Conservation (phyloP, 441 rosid genomes). For the Macaranga tanarius region DNA sequence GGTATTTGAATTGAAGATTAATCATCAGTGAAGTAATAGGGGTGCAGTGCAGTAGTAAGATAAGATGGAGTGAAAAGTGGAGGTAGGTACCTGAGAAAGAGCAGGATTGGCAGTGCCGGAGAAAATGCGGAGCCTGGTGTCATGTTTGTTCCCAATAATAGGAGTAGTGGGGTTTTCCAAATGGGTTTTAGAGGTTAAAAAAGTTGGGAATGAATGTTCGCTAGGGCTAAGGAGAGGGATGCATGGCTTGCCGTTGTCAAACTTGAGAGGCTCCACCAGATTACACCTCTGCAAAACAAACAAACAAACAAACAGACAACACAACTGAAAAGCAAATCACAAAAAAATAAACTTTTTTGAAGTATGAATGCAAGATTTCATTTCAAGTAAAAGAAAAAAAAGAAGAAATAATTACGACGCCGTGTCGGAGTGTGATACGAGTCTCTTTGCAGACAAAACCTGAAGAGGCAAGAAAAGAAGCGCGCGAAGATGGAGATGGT, state of each 20-base stretch:
- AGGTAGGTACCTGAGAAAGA: slow-evolving; percentile 61
- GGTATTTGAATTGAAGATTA: too few species aligned
- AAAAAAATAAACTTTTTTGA: too few species aligned
- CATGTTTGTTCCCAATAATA: slow-evolving; percentile 31
- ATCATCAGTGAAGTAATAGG: too few species aligned
- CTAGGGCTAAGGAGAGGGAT: slow-evolving; percentile 33
- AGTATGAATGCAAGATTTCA: too few species aligned
- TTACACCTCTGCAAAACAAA: slow-evolving; percentile 50
- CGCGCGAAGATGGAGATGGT: slow-evolving; percentile 22
- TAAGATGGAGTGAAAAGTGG: background rate
- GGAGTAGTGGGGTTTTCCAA: slow-evolving; percentile 28
- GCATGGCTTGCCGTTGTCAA: slow-evolving; percentile 53
- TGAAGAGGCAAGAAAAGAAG: slow-evolving; percentile 28
- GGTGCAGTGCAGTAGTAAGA: too few species aligned
- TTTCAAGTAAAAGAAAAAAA: background rate
- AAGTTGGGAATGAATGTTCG: slow-evolving; percentile 33
- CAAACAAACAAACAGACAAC: too few species aligned
- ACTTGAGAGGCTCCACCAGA: slow-evolving; percentile 63
- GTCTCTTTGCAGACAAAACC: slow-evolving; percentile 23
- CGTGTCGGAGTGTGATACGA: slow-evolving; percentile 23
- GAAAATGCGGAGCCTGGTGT: slow-evolving; percentile 70
- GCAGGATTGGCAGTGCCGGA: slow-evolving; percentile 94
- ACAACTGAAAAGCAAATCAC: too few species aligned
- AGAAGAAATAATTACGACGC: slow-evolving; percentile 22
- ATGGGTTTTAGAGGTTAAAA: slow-evolving; percentile 38